Conservation (phyloP, 192 early-diverging fungal species). For the Geranomyces variabilis region DNA sequence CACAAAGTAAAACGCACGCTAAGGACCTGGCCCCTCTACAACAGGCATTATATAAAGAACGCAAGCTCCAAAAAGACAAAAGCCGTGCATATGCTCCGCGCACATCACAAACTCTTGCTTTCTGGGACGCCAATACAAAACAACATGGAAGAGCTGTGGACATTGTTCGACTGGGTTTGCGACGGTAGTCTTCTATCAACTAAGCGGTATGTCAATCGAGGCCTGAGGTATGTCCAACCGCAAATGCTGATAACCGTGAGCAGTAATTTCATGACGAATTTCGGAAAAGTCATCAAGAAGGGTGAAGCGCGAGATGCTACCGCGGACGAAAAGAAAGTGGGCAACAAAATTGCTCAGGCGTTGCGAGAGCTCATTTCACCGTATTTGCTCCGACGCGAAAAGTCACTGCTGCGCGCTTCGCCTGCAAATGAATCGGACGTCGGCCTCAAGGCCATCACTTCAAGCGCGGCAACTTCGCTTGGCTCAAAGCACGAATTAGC, state of each 20-base stretch:
- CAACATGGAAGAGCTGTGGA: slow-evolving; percentile 33
- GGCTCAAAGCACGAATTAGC: slow-evolving; percentile 22
- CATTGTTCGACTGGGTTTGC: slow-evolving; percentile 31
- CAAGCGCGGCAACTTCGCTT: background rate
- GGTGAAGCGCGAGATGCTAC: slow-evolving; percentile 34
- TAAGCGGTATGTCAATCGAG: background rate
- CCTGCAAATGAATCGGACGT: background rate
- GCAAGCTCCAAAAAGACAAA: slow-evolving; percentile 21
- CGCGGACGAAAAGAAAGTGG: slow-evolving; percentile 28
- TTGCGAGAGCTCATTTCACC: slow-evolving; percentile 24
- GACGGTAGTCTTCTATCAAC: slow-evolving; percentile 22
- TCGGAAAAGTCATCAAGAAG: slow-evolving; percentile 30
- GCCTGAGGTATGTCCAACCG: too few species aligned
- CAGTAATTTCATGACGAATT: slow-evolving; percentile 27
- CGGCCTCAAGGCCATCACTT: background rate
- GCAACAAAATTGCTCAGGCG: slow-evolving; percentile 22
- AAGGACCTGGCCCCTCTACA: too few species aligned
- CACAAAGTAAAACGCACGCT: too few species aligned
- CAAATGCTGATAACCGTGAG: too few species aligned
- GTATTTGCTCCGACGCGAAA: slow-evolving; percentile 26
- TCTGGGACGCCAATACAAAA: slow-evolving; percentile 34
- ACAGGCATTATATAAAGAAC: slow-evolving; percentile 33
- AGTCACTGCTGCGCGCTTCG: background rate
- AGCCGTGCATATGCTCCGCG: slow-evolving; percentile 18
- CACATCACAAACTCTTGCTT: slow-evolving; percentile 21